Conservation (phyloP, 345 rosid species). For the Raphanus sativus region DNA sequence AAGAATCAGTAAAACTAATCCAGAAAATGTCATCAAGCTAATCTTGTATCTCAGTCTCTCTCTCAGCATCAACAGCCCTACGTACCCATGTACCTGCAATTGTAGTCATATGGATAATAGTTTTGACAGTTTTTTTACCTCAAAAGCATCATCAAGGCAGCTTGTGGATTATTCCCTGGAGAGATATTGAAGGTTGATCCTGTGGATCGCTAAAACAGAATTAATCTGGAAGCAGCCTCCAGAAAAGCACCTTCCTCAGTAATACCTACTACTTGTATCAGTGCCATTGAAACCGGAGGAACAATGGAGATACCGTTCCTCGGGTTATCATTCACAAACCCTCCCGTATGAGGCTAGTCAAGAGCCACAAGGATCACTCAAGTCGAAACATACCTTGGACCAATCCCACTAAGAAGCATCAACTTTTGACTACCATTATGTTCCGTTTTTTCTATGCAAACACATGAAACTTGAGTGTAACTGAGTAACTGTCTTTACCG, state of each 20-base stretch:
- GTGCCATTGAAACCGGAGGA: conserved; percentile 70
- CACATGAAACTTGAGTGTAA: neutral
- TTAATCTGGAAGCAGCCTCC: conserved; percentile 76
- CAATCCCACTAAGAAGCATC: conserved; percentile 48
- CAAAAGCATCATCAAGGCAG: conserved; percentile 92
- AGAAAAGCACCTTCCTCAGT: conserved; percentile 74
- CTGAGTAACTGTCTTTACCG: neutral
- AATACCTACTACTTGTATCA: conserved; percentile 90
- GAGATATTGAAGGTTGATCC: conserved; percentile 61
- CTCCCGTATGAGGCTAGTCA: conserved; percentile 79
- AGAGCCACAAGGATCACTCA: conserved; percentile 84
- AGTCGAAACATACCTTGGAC: conserved; percentile 78
- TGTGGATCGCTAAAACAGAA: conserved; percentile 57
- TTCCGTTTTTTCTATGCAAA: neutral
- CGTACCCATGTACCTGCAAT: conserved; percentile 56
- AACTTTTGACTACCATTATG: neutral
- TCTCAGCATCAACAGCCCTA: conserved; percentile 51
- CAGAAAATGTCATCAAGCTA: neutral
- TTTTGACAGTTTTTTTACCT: conserved; percentile 42
- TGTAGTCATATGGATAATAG: neutral
- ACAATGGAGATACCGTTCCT: conserved; percentile 81
- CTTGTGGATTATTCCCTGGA: conserved; percentile 96
- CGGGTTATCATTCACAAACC: conserved; percentile 73
- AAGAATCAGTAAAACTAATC: conserved; percentile 7
- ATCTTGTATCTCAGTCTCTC: conserved; percentile 32